Base-by-base conservation (phyloP, 441 rosid genomes). In the Dalechampia spathulata region DNA sequence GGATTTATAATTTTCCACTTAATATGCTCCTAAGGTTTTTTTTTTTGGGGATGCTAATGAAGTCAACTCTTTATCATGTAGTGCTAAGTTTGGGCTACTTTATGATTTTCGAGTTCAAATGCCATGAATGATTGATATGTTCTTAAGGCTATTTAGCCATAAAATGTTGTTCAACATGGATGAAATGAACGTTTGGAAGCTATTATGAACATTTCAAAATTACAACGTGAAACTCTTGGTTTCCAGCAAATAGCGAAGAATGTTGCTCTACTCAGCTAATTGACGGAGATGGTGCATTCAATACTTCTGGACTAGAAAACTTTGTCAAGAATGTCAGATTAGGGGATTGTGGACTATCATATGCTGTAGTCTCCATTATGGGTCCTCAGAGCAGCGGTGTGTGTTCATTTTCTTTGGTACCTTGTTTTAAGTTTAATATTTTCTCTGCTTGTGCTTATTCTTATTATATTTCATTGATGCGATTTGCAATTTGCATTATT, bases 321-420 rank as follows among this genome's bases (percentile, higher is more conserved):
- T 85, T 95, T 55, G 86, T 86, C 73, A 86, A 81, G 76, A 91
- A 83, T 58, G 75, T 83, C 57, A 86, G 75, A 46, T 65, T 95
- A 67, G 78, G 60, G 26, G 95, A 88, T 54, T 86, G 95, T 50
- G 99, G 99, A 39, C 74, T 95, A 57, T 95, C 99, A 3, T 95
- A 95, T 59, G 99, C 99, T 6, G 76, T 91, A 30, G 99, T 88
- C 67, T 83, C 99, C 44, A 95, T 95, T 67, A 91, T 95, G 99
- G 98, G 99, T 57, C 99, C 99, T 2, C 99, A 95, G 60, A 95
- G 99, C 67, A 95, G 99, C 43, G 99, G 99, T 91, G 76, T 62
- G 87, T 72, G 40, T 60, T 57, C 22, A 48, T 32, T 57, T 51
- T 61, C 49, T 36, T 21, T 30, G 12, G 44, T 27, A 2, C 27